Base-by-base conservation (phyloP, 495 filamentous ascomycete species). In the Antarctomyces pellizariae region DNA sequence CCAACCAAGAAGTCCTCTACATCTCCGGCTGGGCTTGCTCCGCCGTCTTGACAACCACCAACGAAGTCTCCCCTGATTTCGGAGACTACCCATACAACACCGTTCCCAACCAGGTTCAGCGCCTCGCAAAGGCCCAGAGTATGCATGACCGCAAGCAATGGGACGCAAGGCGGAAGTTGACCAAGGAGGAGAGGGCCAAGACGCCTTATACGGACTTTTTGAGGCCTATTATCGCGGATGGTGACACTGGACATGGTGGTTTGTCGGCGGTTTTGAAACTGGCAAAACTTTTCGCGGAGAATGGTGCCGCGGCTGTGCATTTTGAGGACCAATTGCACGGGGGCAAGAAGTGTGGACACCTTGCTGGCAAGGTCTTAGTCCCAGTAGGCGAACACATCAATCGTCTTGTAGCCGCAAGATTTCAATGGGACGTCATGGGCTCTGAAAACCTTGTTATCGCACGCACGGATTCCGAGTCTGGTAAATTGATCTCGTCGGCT, bases 31-130 rank as follows among this genome's bases (percentile, higher is more conserved):
- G 86, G 86, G 86, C 89, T 2, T 95, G 89, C 51, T 91, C 80
- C 0, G 80, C 78, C 3, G 60, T 91, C 7, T 56, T 97, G 13
- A 95, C 89, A 0, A 72, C 65, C 1, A 93, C 86, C 13, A 93
- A 97, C 51, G 86, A 97, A 46, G 86, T 97, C 3, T 90, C 78
- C 1, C 72, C 86, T 4, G 86, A 97, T 45, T 89, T 97, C 44
- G 86, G 86, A 33, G 86, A 97, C 45, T 97, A 97, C 48, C 86
- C 86, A 2, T 97, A 97, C 50, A 92, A 93, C 44, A 97, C 86
- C 0, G 86, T 97, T 3, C 86, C 86, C 9, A 97, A 95, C 49
- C 86, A 97, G 49, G 86, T 97, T 6, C 78, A 97, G 52, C 62
- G 86, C 32, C 48, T 97, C 31, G 78, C 84, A 54, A 95, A 95